These are phyloP conservation scores for Albugo candida DNA, from an alignment of 352 stramenopile species.

Conservation along the genomic window DNA sequence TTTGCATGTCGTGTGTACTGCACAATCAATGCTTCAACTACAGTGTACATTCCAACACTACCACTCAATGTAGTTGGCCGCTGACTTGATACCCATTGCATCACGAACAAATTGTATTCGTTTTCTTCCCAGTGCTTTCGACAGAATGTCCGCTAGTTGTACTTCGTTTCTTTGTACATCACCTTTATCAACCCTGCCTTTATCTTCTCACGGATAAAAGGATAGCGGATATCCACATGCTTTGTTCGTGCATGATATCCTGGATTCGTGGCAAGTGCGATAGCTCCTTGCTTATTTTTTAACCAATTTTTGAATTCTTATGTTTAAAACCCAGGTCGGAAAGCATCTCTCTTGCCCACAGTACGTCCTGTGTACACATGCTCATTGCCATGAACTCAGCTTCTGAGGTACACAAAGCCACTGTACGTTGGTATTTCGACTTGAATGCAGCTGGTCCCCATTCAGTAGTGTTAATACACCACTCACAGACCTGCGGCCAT, in stretches of 20 bases:
- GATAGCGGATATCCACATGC: conserved; percentile 11
- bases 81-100: neutral
- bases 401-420: conserved; percentile 10
- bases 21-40: no score
- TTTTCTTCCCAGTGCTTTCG: conserved; percentile 6
- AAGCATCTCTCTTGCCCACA: conserved; percentile 5
- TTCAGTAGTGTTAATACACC: conserved; percentile 7
- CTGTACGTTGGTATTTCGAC: conserved; percentile 8
- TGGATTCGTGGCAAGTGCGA: conserved; percentile 4
- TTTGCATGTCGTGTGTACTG: no score
- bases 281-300: conserved; percentile 10
- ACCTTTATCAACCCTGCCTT: conserved; percentile 4
- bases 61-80: conserved; percentile 1
- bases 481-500: conserved; percentile 9
- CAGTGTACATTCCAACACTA: neutral
- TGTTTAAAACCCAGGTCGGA: conserved; percentile 3
- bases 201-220: conserved; percentile 11
- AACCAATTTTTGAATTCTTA: conserved; percentile 2
- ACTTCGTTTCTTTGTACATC: conserved; percentile 5
- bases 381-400: conserved; percentile 13
- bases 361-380: conserved; percentile 7
- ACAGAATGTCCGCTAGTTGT: conserved; percentile 10
- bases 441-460: conserved; percentile 6
- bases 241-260: conserved; percentile 6
- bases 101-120: neutral